Conservation (phyloP, 139 green algal genomes). For the Tetratostichococcus sp. region DNA sequence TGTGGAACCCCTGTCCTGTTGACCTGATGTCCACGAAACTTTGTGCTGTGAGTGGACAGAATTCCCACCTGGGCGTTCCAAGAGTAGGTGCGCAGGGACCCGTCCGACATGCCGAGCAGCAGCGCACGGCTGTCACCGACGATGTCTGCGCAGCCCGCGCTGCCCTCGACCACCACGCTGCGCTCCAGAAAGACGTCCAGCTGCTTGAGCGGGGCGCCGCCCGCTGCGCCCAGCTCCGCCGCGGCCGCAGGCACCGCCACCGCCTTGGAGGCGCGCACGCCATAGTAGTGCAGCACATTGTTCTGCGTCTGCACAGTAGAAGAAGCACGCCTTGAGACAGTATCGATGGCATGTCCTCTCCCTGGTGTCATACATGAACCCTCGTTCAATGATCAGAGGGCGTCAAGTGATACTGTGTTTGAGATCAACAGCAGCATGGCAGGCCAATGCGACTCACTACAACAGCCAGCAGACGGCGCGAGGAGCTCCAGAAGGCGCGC, state of each 20-base stretch:
- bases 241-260: constrained; percentile 32
- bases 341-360: too few species aligned
- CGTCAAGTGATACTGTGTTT: too few species aligned
- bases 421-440: too few species aligned
- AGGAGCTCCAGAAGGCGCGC: constrained; percentile 52
- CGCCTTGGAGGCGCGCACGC: constrained; percentile 42
- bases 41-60: too few species aligned
- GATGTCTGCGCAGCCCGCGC: constrained; percentile 8
- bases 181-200: constrained; percentile 60
- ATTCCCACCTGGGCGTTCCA: constrained; percentile 61
- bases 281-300: constrained; percentile 62
- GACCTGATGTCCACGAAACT: too few species aligned
- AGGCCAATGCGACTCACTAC: constrained; percentile 50
- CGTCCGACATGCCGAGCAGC: constrained; percentile 54
- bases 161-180: constrained; percentile 27
- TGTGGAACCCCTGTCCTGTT: too few species aligned
- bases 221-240: constrained; percentile 2
- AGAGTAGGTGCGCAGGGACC: constrained; percentile 44
- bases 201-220: constrained; percentile 8
- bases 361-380: too few species aligned
- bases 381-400: too few species aligned
- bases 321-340: too few species aligned
- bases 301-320: constrained; percentile 46
- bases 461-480: constrained; percentile 48
- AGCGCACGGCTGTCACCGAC: constrained; percentile 43